These are phyloP conservation scores for Epichloe baconii DNA, from an alignment of 2,329 filamentous ascomycete species.

Conservation along the genomic window DNA sequence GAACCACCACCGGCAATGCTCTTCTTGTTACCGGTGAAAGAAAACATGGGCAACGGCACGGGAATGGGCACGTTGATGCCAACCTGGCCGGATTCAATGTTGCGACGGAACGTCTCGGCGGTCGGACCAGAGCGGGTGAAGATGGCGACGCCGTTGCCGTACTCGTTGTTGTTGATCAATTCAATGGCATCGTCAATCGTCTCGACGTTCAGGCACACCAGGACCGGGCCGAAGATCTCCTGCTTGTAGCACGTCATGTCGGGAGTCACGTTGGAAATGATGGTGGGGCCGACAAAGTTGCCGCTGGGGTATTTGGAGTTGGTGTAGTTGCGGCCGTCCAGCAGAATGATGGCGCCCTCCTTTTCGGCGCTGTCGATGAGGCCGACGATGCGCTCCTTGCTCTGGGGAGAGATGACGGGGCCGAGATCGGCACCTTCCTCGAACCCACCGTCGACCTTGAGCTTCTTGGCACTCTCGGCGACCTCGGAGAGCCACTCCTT, in stretches of 20 bases:
- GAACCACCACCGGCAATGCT: constrained; percentile 82
- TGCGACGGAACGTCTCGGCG: constrained; percentile 63
- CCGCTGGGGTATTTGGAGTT: constrained; percentile 71
- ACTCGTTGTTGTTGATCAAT: constrained; percentile 74
- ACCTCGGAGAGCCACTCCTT: constrained; percentile 72
- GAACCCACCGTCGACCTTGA: constrained; percentile 70
- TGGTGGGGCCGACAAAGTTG: constrained; percentile 75
- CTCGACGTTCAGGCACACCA: constrained; percentile 67
- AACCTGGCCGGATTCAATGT: constrained; percentile 75
- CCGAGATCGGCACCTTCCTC: constrained; percentile 69
- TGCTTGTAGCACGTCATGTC: constrained; percentile 76
- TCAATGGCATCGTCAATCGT: constrained; percentile 70
- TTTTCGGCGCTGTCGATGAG: constrained; percentile 65
- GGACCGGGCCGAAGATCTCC: constrained; percentile 76
- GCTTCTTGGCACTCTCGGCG: constrained; percentile 58
- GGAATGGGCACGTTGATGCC: constrained; percentile 77
- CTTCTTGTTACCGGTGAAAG: constrained; percentile 72
- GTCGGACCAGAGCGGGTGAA: constrained; percentile 70
- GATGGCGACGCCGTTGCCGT: constrained; percentile 76
- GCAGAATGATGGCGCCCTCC: constrained; percentile 70
- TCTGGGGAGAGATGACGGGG: constrained; percentile 68
- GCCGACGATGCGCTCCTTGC: constrained; percentile 64
- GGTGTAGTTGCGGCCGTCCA: constrained; percentile 65
- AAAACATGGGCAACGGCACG: constrained; percentile 58
- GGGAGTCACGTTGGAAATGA: constrained; percentile 68